phyloP scores from a whole-genome alignment of 2,329 filamentous ascomycete species.

The Colletotrichum sp. region DNA sequence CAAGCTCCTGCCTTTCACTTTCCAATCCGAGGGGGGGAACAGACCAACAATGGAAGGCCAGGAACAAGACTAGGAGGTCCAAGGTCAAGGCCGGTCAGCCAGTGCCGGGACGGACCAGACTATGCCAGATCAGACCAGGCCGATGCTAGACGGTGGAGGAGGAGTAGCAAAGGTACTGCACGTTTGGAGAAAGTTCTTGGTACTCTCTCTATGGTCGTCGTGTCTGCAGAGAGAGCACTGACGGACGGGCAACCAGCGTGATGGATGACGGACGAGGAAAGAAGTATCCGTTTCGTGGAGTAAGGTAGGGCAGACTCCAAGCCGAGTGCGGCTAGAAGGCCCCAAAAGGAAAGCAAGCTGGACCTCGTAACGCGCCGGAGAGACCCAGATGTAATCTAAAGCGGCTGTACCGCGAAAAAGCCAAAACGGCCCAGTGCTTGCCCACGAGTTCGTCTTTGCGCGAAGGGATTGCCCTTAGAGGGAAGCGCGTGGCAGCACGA shows the following conservation, averaged over 20 bases:
- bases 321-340: slow-evolving; percentile 15
- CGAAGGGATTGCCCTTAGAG: neutral
- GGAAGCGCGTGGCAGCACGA: slow-evolving; percentile 9
- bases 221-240: neutral
- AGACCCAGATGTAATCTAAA: slow-evolving; percentile 21
- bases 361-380: slow-evolving; percentile 12
- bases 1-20: neutral
- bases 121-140: slow-evolving; percentile 5
- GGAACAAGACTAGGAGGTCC: neutral
- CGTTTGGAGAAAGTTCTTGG: neutral
- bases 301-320: slow-evolving; percentile 20
- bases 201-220: neutral
- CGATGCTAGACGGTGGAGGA: neutral
- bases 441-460: slow-evolving; percentile 1
- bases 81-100: neutral
- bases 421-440: neutral
- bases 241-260: neutral
- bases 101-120: slow-evolving; percentile 9
- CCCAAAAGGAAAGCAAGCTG: slow-evolving; percentile 14
- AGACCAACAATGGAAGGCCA: slow-evolving; percentile 2
- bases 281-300: slow-evolving; percentile 20
- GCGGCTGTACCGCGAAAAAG: slow-evolving; percentile 9
- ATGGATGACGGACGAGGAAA: neutral
- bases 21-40: neutral
- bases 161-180: neutral